These are phyloP conservation scores for Chrysanthemum seticuspe DNA, from an alignment of 129 eudicot species.

Conservation along the genomic window DNA sequence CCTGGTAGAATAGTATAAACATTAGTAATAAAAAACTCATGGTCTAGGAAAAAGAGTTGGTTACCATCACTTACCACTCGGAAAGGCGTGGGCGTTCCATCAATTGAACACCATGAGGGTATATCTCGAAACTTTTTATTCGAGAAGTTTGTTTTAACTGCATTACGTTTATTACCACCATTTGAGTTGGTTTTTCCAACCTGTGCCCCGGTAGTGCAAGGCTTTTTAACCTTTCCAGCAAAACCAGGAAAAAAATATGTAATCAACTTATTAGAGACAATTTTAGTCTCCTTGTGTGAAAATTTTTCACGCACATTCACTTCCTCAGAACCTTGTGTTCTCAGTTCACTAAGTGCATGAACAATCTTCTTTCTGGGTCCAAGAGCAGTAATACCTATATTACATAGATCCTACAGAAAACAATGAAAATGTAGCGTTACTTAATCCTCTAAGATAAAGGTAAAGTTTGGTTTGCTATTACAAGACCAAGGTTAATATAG, in stretches of 20 bases:
- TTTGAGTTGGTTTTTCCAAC: constrained; percentile 34
- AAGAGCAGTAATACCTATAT: constrained; percentile 87
- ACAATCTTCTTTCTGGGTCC: constrained; percentile 92
- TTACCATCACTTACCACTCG: constrained; percentile 58
- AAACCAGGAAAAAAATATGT: constrained; percentile 77
- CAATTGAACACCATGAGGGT: constrained; percentile 82
- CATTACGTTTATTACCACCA: constrained; percentile 31
- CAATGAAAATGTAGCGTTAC: not conserved
- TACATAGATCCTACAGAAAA: constrained; percentile 61
- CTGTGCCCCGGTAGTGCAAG: constrained; percentile 25
- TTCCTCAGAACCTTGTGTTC: constrained; percentile 26
- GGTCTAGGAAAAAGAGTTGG: constrained; percentile 17
- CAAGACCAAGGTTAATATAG: not conserved
- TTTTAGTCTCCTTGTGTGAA: constrained; percentile 38
- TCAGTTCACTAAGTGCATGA: constrained; percentile 62
- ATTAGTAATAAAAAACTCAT: constrained; percentile 14
- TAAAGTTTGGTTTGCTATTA: no score
- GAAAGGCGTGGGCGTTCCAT: constrained; percentile 80
- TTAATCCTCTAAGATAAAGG: not conserved
- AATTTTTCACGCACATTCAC: constrained; percentile 28
- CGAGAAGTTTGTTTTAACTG: constrained; percentile 28
- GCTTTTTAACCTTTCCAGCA: constrained; percentile 37
- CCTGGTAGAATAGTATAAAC: constrained; percentile 46
- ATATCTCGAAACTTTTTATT: constrained; percentile 55
- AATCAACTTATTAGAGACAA: constrained; percentile 55